Conservation (phyloP, 148 eudicot genomes). For the Dysphania ambrosioides region DNA sequence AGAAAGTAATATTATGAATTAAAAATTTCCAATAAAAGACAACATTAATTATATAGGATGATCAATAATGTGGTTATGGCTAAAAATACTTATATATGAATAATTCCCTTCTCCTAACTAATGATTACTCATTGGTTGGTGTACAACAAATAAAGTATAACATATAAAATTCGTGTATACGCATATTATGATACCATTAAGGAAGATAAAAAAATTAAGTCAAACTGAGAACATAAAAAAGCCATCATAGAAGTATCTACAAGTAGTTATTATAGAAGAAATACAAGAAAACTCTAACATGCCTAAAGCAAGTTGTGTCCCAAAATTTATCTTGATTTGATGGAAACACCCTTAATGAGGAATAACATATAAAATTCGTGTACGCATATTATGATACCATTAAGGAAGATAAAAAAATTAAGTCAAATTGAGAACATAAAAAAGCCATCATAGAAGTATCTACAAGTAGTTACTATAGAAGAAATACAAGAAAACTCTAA, state of each 20-base stretch:
- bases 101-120: too few species aligned
- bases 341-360: too few species aligned
- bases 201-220: conserved; percentile 29
- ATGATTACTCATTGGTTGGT: too few species aligned
- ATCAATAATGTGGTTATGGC: too few species aligned
- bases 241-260: conserved; percentile 39
- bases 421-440: conserved; percentile 26
- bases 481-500: conserved; percentile 32
- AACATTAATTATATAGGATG: too few species aligned
- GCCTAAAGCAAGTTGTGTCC: conserved; percentile 23
- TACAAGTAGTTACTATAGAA: conserved; percentile 32
- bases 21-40: too few species aligned
- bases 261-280: conserved; percentile 31
- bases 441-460: conserved; percentile 38
- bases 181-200: conserved; percentile 34
- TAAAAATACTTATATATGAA: too few species aligned
- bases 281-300: conserved; percentile 30
- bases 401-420: conserved; percentile 31
- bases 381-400: conserved; percentile 40
- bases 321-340: too few species aligned
- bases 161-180: too few species aligned
- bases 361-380: too few species aligned
- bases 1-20: too few species aligned
- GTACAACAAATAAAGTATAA: too few species aligned
- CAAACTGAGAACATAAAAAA: conserved; percentile 28